Conservation (phyloP, 495 filamentous ascomycete species). For the Penicillium egyptiacum region DNA sequence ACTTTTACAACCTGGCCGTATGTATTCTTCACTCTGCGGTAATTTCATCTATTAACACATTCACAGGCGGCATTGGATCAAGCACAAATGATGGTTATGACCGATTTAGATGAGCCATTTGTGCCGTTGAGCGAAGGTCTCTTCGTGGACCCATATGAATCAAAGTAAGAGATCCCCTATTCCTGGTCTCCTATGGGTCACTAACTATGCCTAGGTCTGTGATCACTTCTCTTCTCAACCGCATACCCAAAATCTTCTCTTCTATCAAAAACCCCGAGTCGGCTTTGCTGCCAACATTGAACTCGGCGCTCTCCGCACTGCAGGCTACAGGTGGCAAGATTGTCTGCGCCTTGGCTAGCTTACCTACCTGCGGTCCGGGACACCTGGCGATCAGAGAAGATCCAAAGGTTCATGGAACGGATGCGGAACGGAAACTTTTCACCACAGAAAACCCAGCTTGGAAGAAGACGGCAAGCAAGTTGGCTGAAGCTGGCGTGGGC, state of each 20-base stretch:
- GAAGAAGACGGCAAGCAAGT: conserved; percentile 77
- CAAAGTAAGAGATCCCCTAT: conserved; percentile 54
- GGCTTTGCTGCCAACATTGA: conserved; percentile 78
- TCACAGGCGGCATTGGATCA: conserved; percentile 70
- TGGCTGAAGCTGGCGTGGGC: conserved; percentile 86
- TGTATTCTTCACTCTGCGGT: conserved; percentile 28
- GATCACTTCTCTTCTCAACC: conserved; percentile 78
- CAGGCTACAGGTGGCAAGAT: conserved; percentile 89
- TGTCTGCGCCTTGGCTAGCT: conserved; percentile 75
- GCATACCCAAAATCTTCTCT: conserved; percentile 81
- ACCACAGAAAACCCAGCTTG: conserved; percentile 84
- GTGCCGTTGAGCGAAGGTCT: conserved; percentile 87
- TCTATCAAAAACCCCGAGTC: conserved; percentile 85
- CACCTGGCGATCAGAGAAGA: conserved; percentile 82
- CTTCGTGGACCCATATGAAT: conserved; percentile 95
- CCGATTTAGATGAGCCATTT: conserved; percentile 96
- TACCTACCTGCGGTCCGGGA: conserved; percentile 90
- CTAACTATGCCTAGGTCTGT: conserved; percentile 53
- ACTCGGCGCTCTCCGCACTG: conserved; percentile 76
- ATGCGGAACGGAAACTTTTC: conserved; percentile 89
- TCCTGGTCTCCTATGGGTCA: not conserved
- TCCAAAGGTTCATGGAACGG: conserved; percentile 78
- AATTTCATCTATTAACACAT: conserved; percentile 26
- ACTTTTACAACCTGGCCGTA: conserved; percentile 94
- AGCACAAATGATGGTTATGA: conserved; percentile 98